Percentiles rank a stretch among this genome's conserved stretches.
These are phyloP conservation scores for Erodium trifolium DNA, from an alignment of 441 rosid genomes.

Conservation along the genomic window DNA sequence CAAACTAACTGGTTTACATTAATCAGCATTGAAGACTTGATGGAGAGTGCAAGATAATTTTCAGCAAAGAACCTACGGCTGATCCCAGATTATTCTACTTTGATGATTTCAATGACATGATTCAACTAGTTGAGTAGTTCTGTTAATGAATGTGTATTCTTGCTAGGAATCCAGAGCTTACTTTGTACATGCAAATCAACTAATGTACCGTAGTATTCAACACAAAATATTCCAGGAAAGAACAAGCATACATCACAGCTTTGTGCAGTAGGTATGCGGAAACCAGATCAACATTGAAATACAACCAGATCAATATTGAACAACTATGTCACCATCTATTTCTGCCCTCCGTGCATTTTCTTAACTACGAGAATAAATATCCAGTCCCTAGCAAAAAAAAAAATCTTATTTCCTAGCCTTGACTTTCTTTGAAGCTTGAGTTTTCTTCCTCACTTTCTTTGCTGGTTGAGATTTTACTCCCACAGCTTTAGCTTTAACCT, in stretches of 20 bases:
- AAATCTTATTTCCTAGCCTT: slow-evolving; percentile 49
- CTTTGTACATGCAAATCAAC: background rate
- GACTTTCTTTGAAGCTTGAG: slow-evolving; percentile 38
- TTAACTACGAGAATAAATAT: background rate
- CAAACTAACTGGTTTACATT: background rate
- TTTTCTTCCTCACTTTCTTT: slow-evolving; percentile 51
- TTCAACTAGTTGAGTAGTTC: background rate
- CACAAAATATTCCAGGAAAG: background rate
- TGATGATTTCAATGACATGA: background rate
- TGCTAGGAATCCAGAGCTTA: background rate
- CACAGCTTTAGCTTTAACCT: slow-evolving; percentile 31
- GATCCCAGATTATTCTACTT: background rate
- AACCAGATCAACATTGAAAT: background rate
- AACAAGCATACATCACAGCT: background rate
- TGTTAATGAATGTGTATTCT: background rate
- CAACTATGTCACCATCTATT: background rate
- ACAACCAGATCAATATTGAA: too few relatives aligned
- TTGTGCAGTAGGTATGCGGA: background rate
- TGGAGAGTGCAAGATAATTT: background rate
- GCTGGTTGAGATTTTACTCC: slow-evolving; percentile 54
- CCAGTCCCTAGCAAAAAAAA: background rate
- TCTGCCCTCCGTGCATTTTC: background rate
- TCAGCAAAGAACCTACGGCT: background rate
- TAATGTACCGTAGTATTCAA: background rate
- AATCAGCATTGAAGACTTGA: background rate